Evolutionary conservation across 495 filamentous ascomycete genomes (phyloP).

Genomic region (Arthonia radiata): DNA sequence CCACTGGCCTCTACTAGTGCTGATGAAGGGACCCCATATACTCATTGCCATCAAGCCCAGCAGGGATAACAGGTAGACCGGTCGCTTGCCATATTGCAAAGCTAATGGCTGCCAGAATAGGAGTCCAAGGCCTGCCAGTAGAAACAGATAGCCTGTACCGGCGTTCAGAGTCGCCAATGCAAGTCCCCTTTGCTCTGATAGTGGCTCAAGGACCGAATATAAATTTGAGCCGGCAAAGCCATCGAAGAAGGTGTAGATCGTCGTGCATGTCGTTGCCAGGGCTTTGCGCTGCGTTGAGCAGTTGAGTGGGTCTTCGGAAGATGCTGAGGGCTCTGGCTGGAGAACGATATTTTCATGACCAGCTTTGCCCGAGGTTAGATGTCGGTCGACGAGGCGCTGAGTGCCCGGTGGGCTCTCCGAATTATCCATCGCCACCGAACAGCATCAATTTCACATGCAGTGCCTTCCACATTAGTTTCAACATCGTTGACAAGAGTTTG

Average conservation of each 20-base stretch:
- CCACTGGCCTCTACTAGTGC: constrained; percentile 34
- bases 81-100: constrained; percentile 39
- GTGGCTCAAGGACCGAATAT: constrained; percentile 33
- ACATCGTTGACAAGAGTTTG: too few species aligned
- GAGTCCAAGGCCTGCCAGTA: constrained; percentile 36
- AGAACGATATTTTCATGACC: constrained; percentile 10
- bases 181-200: constrained; percentile 28
- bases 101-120: constrained; percentile 47
- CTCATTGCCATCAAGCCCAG: constrained; percentile 24
- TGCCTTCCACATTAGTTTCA: too few species aligned
- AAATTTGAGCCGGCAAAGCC: constrained; percentile 34
- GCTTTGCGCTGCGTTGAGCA: constrained; percentile 11
- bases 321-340: constrained; percentile 8
- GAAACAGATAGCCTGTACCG: constrained; percentile 35
- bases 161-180: constrained; percentile 27
- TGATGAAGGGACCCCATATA: constrained; percentile 21
- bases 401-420: too few species aligned
- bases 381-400: too few species aligned
- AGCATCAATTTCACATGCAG: too few species aligned
- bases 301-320: constrained; percentile 9
- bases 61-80: constrained; percentile 32
- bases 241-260: constrained; percentile 29
- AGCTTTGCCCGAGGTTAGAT: too few species aligned
- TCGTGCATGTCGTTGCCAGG: constrained; percentile 7
- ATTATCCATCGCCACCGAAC: too few species aligned